These are phyloP conservation scores for Tephrocybe rancida DNA, from an alignment of 768 basidiomycete genomes.

Conservation along the genomic window DNA sequence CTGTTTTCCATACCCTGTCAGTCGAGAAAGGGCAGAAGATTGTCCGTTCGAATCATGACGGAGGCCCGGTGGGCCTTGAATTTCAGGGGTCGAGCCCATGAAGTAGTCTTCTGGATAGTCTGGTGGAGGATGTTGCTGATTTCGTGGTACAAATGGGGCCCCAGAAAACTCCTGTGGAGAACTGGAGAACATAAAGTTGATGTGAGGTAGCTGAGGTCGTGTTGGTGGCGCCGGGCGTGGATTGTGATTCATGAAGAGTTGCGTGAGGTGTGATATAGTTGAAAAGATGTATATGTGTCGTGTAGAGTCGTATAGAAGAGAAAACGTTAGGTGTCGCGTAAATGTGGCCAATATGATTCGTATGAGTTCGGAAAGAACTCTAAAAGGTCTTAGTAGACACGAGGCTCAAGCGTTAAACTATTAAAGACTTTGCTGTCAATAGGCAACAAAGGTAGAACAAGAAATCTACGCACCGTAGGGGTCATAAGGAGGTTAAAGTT, in stretches of 20 bases:
- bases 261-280: background rate
- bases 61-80: background rate
- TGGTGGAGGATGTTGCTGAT: background rate
- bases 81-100: background rate
- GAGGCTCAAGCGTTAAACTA: conserved; percentile 7
- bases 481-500: conserved; percentile 2
- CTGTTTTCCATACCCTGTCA: background rate
- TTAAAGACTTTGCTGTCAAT: conserved; percentile 1
- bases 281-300: background rate
- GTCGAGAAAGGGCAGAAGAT: background rate
- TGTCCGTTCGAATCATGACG: background rate
- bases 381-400: conserved; percentile 2
- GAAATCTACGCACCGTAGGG: conserved; percentile 6
- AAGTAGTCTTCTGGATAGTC: background rate
- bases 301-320: background rate
- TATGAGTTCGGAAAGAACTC: background rate
- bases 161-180: background rate
- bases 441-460: conserved; percentile 5
- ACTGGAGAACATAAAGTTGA: background rate
- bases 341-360: conserved; percentile 3
- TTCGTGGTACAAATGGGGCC: too few species aligned
- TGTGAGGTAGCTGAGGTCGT: conserved; percentile 4
- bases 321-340: background rate
- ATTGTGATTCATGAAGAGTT: background rate
- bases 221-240: conserved; percentile 2